Conservation (phyloP, 2,329 filamentous ascomycete genomes). For the Tolypocladium endophyticum region DNA sequence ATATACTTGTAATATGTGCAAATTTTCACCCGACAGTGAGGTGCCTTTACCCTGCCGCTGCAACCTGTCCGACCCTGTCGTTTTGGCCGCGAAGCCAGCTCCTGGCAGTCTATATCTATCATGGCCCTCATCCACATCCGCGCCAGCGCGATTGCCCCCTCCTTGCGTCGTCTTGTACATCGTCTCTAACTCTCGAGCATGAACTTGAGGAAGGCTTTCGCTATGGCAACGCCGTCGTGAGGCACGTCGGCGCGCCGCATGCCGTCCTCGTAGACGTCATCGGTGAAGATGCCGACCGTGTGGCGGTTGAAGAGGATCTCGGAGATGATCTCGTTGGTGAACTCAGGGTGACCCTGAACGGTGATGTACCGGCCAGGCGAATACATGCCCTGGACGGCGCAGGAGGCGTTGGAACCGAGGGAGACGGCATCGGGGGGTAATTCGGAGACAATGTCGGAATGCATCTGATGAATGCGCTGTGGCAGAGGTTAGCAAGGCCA, state of each 20-base stretch:
- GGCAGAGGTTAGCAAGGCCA: background rate
- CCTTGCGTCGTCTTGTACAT: background rate
- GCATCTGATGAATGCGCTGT: constrained; percentile 35
- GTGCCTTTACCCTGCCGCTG: background rate
- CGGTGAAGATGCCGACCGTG: constrained; percentile 55
- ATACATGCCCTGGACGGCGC: constrained; percentile 33
- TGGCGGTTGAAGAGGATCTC: constrained; percentile 40
- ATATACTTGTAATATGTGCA: background rate
- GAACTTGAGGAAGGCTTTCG: constrained; percentile 66
- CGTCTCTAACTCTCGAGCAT: constrained; percentile 41
- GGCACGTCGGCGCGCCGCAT: constrained; percentile 52
- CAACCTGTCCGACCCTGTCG: background rate
- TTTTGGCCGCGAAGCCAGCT: background rate
- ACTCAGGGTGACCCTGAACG: constrained; percentile 39
- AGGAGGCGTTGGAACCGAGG: constrained; percentile 29
- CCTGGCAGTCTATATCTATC: background rate
- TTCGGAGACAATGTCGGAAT: constrained; percentile 31
- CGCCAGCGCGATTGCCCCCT: background rate
- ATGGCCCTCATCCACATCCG: background rate
- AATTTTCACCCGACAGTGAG: background rate
- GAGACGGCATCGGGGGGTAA: constrained; percentile 27
- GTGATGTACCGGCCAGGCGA: constrained; percentile 25
- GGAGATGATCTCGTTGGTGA: constrained; percentile 27
- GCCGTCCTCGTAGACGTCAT: constrained; percentile 58
- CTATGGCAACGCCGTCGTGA: constrained; percentile 74